phyloP scores from a whole-genome alignment of 176 grass and related monocot species.

The Avena atlantica region DNA sequence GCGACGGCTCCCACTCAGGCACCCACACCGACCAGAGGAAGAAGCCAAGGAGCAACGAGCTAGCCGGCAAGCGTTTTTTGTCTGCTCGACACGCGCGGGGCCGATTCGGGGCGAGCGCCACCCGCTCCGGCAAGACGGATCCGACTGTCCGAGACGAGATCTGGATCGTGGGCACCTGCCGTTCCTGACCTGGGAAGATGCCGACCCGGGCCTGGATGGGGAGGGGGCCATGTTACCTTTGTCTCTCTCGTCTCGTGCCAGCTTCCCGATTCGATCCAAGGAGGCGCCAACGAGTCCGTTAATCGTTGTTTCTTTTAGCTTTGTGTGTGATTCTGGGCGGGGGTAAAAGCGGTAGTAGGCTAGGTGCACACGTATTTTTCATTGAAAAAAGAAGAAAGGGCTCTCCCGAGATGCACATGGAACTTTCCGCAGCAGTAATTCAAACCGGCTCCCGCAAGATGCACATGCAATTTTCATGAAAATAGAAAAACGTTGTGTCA shows the following conservation, averaged over 20 bases:
- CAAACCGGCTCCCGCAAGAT: too few species aligned
- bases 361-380: not conserved
- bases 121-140: conserved; percentile 6
- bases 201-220: not conserved
- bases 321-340: not conserved
- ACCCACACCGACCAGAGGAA: not conserved
- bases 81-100: not conserved
- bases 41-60: not conserved
- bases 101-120: not conserved
- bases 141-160: conserved; percentile 17
- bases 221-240: conserved; percentile 20
- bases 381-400: not conserved
- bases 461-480: too few species aligned
- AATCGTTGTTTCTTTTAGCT: not conserved
- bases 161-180: not conserved
- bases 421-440: too few species aligned
- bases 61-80: not conserved
- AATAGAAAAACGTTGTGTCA: too few species aligned
- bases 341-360: not conserved
- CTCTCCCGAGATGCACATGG: too few species aligned
- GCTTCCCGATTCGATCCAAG: not conserved
- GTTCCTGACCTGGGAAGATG: conserved; percentile 10
- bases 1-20: too few species aligned
- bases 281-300: not conserved
- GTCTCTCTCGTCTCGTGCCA: not conserved